These are phyloP conservation scores for Psidium guajava DNA, from an alignment of 345 rosid genomes.

Conservation along the genomic window DNA sequence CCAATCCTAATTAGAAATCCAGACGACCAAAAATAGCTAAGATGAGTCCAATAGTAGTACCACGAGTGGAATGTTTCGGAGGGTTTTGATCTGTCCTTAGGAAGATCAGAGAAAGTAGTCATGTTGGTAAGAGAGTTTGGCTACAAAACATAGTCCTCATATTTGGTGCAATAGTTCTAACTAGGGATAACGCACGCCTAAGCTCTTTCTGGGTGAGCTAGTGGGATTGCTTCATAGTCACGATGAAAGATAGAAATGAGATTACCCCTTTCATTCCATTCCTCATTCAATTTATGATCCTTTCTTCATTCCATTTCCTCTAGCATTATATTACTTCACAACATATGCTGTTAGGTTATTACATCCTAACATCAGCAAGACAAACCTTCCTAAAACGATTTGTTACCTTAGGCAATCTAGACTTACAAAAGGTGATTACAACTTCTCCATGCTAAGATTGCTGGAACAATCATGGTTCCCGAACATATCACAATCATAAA, in stretches of 20 bases:
- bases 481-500: not conserved
- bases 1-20: too few relatives aligned
- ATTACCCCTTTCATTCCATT: not conserved
- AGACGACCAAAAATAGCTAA: not conserved
- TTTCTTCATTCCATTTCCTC: too few relatives aligned
- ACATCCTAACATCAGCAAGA: too few relatives aligned
- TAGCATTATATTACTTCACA: too few relatives aligned
- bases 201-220: not conserved
- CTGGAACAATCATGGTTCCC: not conserved
- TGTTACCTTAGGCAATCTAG: not conserved
- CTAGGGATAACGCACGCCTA: not conserved
- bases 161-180: not conserved
- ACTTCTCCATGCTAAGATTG: not conserved
- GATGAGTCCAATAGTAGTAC: not conserved
- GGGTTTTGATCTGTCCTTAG: not conserved
- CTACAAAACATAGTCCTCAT: not conserved
- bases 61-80: not conserved
- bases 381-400: too few relatives aligned
- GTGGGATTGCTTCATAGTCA: not conserved
- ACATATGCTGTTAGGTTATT: too few relatives aligned
- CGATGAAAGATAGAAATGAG: not conserved
- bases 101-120: not conserved
- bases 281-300: not conserved
- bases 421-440: too few relatives aligned
- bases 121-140: not conserved